These are phyloP conservation scores for Silene latifolia DNA, from an alignment of 148 eudicot species.

Conservation along the genomic window DNA sequence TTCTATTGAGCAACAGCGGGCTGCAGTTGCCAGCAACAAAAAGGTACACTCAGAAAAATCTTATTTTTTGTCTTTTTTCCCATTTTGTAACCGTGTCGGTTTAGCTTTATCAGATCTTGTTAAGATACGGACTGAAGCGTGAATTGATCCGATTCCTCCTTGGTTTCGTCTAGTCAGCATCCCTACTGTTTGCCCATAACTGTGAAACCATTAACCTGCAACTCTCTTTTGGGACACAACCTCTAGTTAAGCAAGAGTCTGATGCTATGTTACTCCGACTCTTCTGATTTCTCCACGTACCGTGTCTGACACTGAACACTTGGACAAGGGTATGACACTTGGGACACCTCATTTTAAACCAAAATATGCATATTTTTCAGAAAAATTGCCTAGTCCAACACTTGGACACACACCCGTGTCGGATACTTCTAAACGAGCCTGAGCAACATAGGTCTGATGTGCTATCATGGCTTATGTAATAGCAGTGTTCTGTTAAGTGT, in stretches of 20 bases:
- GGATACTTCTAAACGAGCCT: no score
- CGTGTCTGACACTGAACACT: no score
- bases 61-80: constrained; percentile 5
- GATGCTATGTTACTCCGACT: no score
- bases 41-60: constrained; percentile 47
- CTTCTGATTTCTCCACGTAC: no score
- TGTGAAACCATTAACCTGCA: background rate
- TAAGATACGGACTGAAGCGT: constrained; percentile 9
- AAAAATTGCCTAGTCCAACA: no score
- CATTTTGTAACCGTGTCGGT: background rate
- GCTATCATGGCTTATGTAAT: background rate
- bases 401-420: no score
- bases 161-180: background rate
- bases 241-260: background rate
- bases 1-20: constrained; percentile 64
- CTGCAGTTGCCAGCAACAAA: constrained; percentile 79
- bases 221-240: background rate
- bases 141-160: background rate
- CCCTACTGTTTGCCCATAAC: background rate
- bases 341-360: no score
- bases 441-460: no score
- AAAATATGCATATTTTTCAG: no score
- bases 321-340: no score
- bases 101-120: background rate
- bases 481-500: background rate